A percentile compares a stretch with the other conserved stretches of the same genome.
These are phyloP conservation scores for Vinca minor DNA, from an alignment of 257 asterid genomes.

Conservation along the genomic window DNA sequence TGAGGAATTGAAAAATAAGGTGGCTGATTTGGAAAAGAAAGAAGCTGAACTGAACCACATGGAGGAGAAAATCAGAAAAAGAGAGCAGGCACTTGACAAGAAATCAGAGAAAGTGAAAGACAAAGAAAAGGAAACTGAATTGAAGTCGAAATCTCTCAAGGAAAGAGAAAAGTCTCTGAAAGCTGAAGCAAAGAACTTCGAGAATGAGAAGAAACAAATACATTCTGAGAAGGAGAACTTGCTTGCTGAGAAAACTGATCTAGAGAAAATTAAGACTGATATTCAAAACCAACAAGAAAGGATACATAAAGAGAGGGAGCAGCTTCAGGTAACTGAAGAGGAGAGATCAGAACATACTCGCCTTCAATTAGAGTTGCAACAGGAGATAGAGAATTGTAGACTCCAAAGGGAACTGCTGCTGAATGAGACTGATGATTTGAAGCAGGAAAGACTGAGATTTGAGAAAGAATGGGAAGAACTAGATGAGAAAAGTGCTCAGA, in stretches of 20 bases:
- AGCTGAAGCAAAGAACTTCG: conserved; percentile 60
- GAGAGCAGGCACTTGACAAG: conserved; percentile 75
- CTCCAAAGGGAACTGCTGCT: conserved; percentile 53
- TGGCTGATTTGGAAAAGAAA: conserved; percentile 63
- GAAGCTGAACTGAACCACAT: conserved; percentile 70
- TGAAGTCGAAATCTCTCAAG: conserved; percentile 58
- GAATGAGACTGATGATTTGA: conserved; percentile 71
- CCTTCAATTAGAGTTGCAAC: conserved; percentile 69
- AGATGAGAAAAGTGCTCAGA: conserved; percentile 56
- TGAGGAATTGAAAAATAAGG: conserved; percentile 62
- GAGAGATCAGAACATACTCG: conserved; percentile 69
- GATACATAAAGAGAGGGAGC: conserved; percentile 57
- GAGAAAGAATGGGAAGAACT: conserved; percentile 97
- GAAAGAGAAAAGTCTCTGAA: conserved; percentile 68
- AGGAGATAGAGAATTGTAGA: conserved; percentile 74
- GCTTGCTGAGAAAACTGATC: conserved; percentile 46
- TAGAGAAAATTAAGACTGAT: conserved; percentile 57
- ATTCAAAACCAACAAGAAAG: conserved; percentile 46
- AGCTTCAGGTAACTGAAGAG: conserved; percentile 68
- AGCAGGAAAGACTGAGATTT: conserved; percentile 75
- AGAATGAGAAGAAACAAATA: conserved; percentile 43
- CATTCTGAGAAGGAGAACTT: conserved; percentile 56
- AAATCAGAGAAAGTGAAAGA: conserved; percentile 64
- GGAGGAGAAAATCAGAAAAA: conserved; percentile 82
- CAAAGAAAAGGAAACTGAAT: conserved; percentile 55